Base-by-base conservation (phyloP, 805 yeast species). In the Nakazawaea populi region DNA sequence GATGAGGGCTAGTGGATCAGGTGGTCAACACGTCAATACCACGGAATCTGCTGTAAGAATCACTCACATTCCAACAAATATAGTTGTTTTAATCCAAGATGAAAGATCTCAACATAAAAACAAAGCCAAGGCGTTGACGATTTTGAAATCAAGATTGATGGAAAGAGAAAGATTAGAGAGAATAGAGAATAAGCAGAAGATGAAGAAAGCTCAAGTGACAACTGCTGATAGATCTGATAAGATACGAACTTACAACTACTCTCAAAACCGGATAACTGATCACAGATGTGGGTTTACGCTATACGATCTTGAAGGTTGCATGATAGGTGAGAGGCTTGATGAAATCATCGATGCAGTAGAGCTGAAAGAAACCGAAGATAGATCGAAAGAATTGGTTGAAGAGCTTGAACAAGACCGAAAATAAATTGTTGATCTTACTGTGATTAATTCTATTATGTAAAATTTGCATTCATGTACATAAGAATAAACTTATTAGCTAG, bases 1-100 rank as follows among this genome's bases (percentile, higher is more conserved):
- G n/a, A 94, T 92, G 96, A 76, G 99, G 58, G 89, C 98, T 0
- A 83, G 96, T 51, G 99, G 99, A 3, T 86, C 94, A 56, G 99
- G 99, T 51, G 99, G 99, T 0, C 99, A 92, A 70, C 98, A 92
- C 63, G 99, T 92, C 37, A 92, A 92, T 63, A 92, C 96, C 11
- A 94, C 98, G 0, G 98, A 92, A 63, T 89, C 97, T 1, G 99
- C 99, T 0, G 98, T 94, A 11, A 76, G 99, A 59, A 70, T 94
- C 30, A 89, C 92, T 1, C 99, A 94, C 69, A 72, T 87, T 12
- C 97, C 98, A 4, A 83, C 96, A 0, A 97, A 97, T 3, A 82
- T 89, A 39, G 83, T 82, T 4, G 97, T 94, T 2, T 76, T 83
- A 46, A 95, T 91, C 72, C 98, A 94, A 64, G 97, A 94, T 63